Base-by-base conservation (phyloP, 2,329 filamentous ascomycete species). In the Sarocladiaceae sp. region DNA sequence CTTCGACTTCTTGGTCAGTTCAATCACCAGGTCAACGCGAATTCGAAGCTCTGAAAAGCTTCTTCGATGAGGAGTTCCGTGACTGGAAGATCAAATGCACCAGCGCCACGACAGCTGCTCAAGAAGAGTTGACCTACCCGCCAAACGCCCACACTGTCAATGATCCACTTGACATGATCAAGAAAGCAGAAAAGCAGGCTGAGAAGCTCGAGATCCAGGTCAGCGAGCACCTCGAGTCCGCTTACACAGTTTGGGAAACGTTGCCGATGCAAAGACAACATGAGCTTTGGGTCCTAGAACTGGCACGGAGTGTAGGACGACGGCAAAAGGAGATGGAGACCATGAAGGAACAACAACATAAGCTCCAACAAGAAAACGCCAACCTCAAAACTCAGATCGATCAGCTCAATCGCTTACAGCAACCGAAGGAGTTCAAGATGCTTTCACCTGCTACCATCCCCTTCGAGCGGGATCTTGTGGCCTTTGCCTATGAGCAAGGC, bases 1-100 rank as follows among this genome's bases (percentile, higher is more conserved):
- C 87, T 0, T 76, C 82, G 18, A 82, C 85, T 3, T 94, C 90
- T 0, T 96, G 93, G 84, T 90, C 90, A 1, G 80, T 96, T 28
- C 75, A 82, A 20, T 85, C 88, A 1, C 92, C 92, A 0, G 84
- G 82, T 1, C 76, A 83, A 56, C 82, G 84, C 57, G 89, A 96
- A 66, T 84, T 83, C 49, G 83, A 88, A 15, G 86, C 89, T 1
- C 73, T 97, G 15, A 77, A 82, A 37, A 71, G 77, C 50, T 84
- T 81, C 52, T 87, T 94, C 52, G 74, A 77, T 13, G 79, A 86
- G 28, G 80, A 87, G 53, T 88, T 93, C 56, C 74, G 76, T 36
- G 76, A 77, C 55, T 90, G 84, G 82, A 84, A 80, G 56, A 66
- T 79, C 4, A 70, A 72, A 4, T 79, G 76, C 54, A 70, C 70